Conservation (phyloP, 345 rosid species). For the Rhodomyrtus tomentosa region DNA sequence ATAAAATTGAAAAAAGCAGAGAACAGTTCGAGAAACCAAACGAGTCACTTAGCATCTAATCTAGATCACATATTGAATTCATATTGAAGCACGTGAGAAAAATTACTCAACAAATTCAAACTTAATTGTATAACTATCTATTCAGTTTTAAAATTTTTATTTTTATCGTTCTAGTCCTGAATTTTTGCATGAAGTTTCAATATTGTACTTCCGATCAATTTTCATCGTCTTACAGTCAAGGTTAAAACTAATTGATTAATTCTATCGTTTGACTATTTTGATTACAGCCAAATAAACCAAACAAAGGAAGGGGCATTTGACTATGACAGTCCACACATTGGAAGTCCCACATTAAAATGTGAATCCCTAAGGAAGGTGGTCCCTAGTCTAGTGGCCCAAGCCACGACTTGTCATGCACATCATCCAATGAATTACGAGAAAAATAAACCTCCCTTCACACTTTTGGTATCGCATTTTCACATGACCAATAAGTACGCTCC, state of each 20-base stretch:
- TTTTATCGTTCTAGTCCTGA: background rate
- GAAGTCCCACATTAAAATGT: background rate
- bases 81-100: fast-evolving
- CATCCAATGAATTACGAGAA: background rate
- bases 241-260: background rate
- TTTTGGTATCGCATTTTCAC: background rate
- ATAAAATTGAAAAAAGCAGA: background rate
- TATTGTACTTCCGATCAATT: background rate
- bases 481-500: background rate
- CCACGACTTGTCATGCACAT: background rate
- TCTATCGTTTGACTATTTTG: background rate
- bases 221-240: background rate
- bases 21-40: background rate
- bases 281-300: background rate
- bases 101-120: background rate
- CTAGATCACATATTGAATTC: background rate
- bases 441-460: background rate
- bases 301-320: background rate
- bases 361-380: background rate
- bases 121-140: background rate
- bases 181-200: fast-evolving
- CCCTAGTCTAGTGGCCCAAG: background rate
- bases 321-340: background rate
- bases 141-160: background rate
- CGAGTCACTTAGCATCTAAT: background rate